Evolutionary conservation across 257 asterid genomes (phyloP).

Genomic region (Solanum virginianum): DNA sequence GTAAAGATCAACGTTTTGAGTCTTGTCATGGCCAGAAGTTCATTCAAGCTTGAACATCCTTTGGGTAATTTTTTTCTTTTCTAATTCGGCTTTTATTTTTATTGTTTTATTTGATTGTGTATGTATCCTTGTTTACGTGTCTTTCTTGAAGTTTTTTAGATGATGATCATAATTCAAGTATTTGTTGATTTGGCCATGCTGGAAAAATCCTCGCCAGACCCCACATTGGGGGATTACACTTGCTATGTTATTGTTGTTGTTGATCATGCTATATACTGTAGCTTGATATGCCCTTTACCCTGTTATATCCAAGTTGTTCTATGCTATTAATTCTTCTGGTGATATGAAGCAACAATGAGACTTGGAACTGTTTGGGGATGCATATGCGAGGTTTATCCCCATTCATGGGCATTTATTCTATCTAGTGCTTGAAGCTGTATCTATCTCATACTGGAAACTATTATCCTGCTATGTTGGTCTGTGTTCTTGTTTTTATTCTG

Average conservation of each 20-base stretch:
- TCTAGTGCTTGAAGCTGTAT: background rate
- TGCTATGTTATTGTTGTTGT: background rate
- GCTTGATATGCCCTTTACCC: background rate
- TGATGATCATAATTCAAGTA: background rate
- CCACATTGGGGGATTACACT: background rate
- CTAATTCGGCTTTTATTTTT: background rate
- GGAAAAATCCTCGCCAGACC: background rate
- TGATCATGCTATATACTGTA: background rate
- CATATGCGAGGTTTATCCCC: background rate
- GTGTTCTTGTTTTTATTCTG: background rate
- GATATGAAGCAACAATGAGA: background rate
- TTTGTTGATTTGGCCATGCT: background rate
- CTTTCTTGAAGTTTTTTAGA: background rate
- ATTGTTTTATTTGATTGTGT: background rate
- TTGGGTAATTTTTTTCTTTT: conserved; percentile 22
- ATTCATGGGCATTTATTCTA: background rate
- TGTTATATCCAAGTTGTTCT: background rate
- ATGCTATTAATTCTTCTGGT: background rate
- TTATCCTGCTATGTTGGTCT: background rate
- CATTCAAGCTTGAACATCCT: conserved; percentile 41
- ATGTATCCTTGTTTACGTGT: background rate
- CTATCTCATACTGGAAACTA: background rate
- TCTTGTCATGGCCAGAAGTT: conserved; percentile 35
- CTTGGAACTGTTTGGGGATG: background rate
- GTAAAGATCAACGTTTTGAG: conserved; percentile 12